Base-by-base conservation (phyloP, 805 yeast genomes). In the Nakazawaea wyomingensis region DNA sequence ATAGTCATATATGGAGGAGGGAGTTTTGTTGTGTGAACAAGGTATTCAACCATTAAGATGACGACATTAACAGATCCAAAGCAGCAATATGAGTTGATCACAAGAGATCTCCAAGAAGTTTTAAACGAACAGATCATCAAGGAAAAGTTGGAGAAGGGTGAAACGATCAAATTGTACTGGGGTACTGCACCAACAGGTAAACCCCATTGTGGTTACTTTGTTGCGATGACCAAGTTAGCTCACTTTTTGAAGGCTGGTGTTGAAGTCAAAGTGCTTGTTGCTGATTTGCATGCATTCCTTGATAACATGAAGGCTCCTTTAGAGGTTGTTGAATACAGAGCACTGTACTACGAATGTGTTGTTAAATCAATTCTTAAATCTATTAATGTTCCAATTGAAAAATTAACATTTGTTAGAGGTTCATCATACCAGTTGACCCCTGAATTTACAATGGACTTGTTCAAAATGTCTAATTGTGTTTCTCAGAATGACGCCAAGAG, bases 141-240 rank as follows among this genome's bases (percentile, higher is more conserved):
- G 59, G 76, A 88, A 58, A 79, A 88, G 27, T 69, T 90, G 48
- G 93, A 85, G 59, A 82, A 76, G 43, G 84, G 87, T 57, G 78
- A 87, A 55, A 86, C 93, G 11, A 65, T 95, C 52, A 85, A 80
- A 57, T 67, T 93, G 57, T 93, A 93, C 78, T 93, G 97, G 98
- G 99, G 99, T 53, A 90, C 98, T 17, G 99, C 99, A 6, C 98
- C 99, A 48, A 93, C 99, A 4, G 99, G 99, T 41, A 86, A 79
- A 66, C 96, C 98, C 35, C 99, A 93, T 68, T 90, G 97, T 70
- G 99, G 98, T 41, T 93, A 93, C 74, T 88, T 93, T 59, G 99
- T 93, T 30, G 93, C 98, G 41, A 91, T 93, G 98, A 84, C 95
- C 48, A 91, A 93, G 64, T 67, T 93, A 54, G 98, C 98, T 2